Evolutionary conservation across 345 rosid species (phyloP).

Genomic region (Leavenworthia alabamica): DNA sequence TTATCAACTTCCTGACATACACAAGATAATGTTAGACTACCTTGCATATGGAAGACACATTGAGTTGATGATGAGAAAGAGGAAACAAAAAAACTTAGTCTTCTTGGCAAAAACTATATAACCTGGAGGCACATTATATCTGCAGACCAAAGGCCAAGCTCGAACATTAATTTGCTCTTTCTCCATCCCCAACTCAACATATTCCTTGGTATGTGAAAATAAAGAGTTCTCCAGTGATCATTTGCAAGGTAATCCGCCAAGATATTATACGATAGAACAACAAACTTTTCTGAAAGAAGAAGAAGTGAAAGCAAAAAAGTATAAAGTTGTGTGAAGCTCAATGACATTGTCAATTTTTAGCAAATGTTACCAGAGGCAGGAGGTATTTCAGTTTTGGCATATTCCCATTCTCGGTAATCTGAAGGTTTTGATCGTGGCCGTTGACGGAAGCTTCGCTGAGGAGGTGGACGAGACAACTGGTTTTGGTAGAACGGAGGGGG

Average conservation of each 20-base stretch:
- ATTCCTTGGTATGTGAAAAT: conserved; percentile 69
- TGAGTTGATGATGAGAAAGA: neutral
- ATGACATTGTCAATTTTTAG: neutral
- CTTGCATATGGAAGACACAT: neutral
- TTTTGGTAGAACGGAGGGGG: conserved; percentile 39
- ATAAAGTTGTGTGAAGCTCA: neutral
- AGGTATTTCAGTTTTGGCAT: conserved; percentile 46
- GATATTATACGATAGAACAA: conserved; percentile 76
- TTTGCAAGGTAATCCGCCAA: conserved; percentile 89
- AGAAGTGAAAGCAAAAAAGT: neutral
- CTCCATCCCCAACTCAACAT: conserved; percentile 84
- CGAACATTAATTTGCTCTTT: conserved; percentile 60
- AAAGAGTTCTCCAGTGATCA: conserved; percentile 65
- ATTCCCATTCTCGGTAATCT: conserved; percentile 74
- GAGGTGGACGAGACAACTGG: conserved; percentile 39
- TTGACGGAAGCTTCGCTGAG: conserved; percentile 30
- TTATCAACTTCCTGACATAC: conserved; percentile 79
- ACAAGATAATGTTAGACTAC: neutral
- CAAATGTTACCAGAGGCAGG: conserved; percentile 46
- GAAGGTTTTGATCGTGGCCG: conserved; percentile 48
- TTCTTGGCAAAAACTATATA: neutral
- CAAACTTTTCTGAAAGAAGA: conserved; percentile 54
- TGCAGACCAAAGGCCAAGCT: conserved; percentile 87
- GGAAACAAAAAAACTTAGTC: neutral
- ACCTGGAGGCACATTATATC: conserved; percentile 98